A percentile compares a stretch with the other conserved stretches of the same genome.
Conservation (phyloP, 495 filamentous ascomycete genomes). For the Pyrenula aspistea region DNA sequence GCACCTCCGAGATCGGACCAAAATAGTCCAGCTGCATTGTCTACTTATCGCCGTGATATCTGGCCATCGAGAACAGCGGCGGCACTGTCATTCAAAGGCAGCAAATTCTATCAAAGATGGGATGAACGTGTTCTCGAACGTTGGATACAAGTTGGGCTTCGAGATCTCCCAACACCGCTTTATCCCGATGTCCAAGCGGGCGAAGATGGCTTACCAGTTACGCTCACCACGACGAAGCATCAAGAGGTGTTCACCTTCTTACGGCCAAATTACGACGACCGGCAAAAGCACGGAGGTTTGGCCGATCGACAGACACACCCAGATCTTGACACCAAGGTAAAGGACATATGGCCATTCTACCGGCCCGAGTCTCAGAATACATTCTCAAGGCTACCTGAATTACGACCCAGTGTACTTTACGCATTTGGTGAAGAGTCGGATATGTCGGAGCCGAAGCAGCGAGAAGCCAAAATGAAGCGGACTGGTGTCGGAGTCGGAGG, state of each 20-base stretch:
- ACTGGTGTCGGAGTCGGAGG: slow-evolving; percentile 37
- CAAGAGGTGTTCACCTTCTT: slow-evolving; percentile 53
- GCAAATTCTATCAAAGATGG: slow-evolving; percentile 63
- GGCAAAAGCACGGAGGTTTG: slow-evolving; percentile 19
- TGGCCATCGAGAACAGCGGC: slow-evolving; percentile 59
- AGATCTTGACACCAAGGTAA: slow-evolving; percentile 27
- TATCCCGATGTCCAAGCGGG: slow-evolving; percentile 33
- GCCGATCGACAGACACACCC: slow-evolving; percentile 32
- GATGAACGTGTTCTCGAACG: slow-evolving; percentile 57
- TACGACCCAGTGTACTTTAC: slow-evolving; percentile 75
- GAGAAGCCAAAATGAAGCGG: slow-evolving; percentile 28
- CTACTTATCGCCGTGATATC: slow-evolving; percentile 52
- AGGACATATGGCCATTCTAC: slow-evolving; percentile 54
- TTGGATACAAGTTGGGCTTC: slow-evolving; percentile 54
- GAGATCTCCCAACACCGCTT: slow-evolving; percentile 46
- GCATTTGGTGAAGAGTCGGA: slow-evolving; percentile 59
- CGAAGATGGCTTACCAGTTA: slow-evolving; percentile 31
- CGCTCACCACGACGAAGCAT: slow-evolving; percentile 45
- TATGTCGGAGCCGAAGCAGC: slow-evolving; percentile 42
- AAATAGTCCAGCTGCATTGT: slow-evolving; percentile 34
- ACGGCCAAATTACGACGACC: slow-evolving; percentile 36
- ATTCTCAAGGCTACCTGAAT: slow-evolving; percentile 48
- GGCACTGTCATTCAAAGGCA: slow-evolving; percentile 41
- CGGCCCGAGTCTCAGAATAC: slow-evolving; percentile 55
- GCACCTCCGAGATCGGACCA: background rate